Conservation (phyloP, 2,329 filamentous ascomycete genomes). For the Huntiella decipiens region DNA sequence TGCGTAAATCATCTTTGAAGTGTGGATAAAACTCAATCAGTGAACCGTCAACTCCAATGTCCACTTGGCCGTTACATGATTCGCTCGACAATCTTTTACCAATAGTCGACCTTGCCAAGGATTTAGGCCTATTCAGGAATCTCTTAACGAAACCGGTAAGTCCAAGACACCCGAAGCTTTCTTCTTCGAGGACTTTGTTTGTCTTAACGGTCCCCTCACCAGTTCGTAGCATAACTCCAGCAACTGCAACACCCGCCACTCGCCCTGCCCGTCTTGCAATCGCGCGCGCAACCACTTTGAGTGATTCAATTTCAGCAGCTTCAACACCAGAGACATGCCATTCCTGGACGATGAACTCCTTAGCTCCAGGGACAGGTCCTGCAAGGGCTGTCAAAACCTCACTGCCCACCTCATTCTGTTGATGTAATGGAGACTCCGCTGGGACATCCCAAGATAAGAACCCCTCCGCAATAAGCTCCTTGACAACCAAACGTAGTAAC, state of each 20-base stretch:
- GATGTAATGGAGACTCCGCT: conserved; percentile 25
- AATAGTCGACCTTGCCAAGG: background rate
- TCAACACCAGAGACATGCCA: background rate
- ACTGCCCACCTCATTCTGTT: conserved; percentile 49
- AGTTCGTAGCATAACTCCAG: conserved; percentile 14
- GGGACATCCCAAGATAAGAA: background rate
- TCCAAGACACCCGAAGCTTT: too few species aligned
- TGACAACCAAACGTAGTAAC: conserved; percentile 45
- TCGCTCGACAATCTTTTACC: background rate
- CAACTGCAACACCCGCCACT: conserved; percentile 14
- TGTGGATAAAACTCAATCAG: conserved; percentile 54
- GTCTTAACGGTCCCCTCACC: background rate
- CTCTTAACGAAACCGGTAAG: too few species aligned
- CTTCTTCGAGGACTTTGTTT: too few species aligned
- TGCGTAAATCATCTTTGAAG: conserved; percentile 46
- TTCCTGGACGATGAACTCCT: conserved; percentile 7
- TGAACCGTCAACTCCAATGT: conserved; percentile 53
- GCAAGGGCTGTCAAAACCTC: conserved; percentile 38
- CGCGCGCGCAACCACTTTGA: conserved; percentile 25
- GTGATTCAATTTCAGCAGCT: background rate
- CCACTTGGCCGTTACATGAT: conserved; percentile 27
- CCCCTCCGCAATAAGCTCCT: conserved; percentile 21
- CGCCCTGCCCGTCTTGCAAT: conserved; percentile 14
- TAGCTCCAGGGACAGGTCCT: conserved; percentile 24
- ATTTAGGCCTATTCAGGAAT: background rate